Evolutionary conservation across 768 basidiomycete species (phyloP), one percentile per base, ranked within the genome.

Genomic region (Terana coerulea): DNA sequence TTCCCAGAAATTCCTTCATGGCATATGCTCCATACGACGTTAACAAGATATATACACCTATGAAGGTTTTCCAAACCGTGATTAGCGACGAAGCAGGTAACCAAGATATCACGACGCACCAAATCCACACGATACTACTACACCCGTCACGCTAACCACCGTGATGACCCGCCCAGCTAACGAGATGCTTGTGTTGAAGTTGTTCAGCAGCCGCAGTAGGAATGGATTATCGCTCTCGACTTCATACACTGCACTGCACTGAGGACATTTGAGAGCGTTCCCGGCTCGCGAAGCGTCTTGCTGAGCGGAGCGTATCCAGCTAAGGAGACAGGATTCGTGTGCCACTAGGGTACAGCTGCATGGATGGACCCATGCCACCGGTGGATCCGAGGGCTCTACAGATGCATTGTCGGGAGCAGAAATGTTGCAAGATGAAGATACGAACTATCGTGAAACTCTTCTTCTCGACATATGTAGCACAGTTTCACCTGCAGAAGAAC

Each of bases 401-500:
- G 5, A 40, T 4, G 5, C 19, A 8, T 14, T 17, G 49, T 31
- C 15, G 17, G 49, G 51, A 10, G 49, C 34, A 3, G 3, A 5
- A 39, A 30, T 15, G 50, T 48, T 10, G 5, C 8, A 39, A 21
- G 17, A 11, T 41, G 40, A 33, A 26, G 26, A 36, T 12, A 51
- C 64, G 17, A 58, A 70, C 76, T 65, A 42, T 80, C 80, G 51
- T 74, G 71, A 2, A 55, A 67, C 53, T 88, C 86, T 63, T 88
- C 86, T 59, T 90, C 88, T 26, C 84, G 71, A 59, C 88, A 91
- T 51, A 91, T 89, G 64, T 86, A 91, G 57, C 88, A 91, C 10
- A 87, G 72, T 64, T 89, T 91, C 55, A 89, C 80, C 72, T 78
- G 48, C 8, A 51, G 9, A 8, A 1, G 17, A n/a, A 17, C 0